phyloP scores from a whole-genome alignment of 345 rosid species.

The Adansonia digitata region DNA sequence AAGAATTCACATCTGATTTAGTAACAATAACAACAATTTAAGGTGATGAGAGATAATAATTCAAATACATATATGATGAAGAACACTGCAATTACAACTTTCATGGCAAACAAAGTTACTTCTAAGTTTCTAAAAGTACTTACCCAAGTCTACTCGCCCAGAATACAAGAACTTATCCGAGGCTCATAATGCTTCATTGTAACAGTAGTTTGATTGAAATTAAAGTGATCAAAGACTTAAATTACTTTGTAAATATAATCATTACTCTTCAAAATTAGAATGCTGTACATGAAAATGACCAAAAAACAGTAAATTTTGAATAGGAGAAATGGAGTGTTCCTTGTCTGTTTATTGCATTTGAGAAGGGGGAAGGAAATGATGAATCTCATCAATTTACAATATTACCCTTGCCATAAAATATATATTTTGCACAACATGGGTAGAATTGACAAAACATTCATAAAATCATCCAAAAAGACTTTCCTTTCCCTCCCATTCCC shows the following conservation, averaged over 20 bases:
- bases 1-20: not conserved
- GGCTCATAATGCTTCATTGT: too few relatives aligned
- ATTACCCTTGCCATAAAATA: not conserved
- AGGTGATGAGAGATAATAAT: not conserved
- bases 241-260: not conserved
- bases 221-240: too few relatives aligned
- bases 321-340: not conserved
- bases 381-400: too few relatives aligned
- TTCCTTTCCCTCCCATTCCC: not conserved
- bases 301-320: not conserved
- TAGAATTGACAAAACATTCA: not conserved
- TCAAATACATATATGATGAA: not conserved
- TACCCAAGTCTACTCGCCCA: not conserved
- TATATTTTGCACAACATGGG: not conserved
- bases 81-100: not conserved
- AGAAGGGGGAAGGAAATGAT: not conserved
- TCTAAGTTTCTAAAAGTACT: not conserved
- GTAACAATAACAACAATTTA: not conserved
- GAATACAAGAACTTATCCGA: not conserved
- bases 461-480: not conserved
- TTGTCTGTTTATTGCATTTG: not conserved
- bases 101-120: not conserved
- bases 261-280: not conserved
- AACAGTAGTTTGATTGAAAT: too few relatives aligned
- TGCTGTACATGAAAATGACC: not conserved